Evolutionary conservation across 805 yeast species (phyloP).

Genomic region (Starmerella davenportii): DNA sequence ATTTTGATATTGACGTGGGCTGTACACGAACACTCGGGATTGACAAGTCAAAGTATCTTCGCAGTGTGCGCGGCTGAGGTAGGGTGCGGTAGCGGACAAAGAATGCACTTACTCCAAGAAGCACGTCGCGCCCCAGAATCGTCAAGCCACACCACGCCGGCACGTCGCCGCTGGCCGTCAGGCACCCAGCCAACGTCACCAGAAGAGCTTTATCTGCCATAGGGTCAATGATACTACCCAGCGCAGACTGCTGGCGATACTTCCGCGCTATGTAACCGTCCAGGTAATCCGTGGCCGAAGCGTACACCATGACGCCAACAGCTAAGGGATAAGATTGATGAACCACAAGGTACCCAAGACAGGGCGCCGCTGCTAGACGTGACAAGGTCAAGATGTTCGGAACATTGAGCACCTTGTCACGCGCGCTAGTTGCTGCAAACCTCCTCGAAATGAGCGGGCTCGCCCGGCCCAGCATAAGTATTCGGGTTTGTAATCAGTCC

Average conservation of each 20-base stretch:
- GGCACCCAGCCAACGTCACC: conserved; percentile 65
- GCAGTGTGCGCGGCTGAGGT: conserved; percentile 57
- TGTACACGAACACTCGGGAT: conserved; percentile 70
- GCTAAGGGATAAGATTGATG: conserved; percentile 48
- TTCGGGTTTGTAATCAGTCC: no score
- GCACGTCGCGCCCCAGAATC: conserved; percentile 69
- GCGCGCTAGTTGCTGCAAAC: neutral
- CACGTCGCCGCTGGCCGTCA: conserved; percentile 49
- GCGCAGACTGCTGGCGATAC: conserved; percentile 55
- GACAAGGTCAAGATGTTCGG: conserved; percentile 77
- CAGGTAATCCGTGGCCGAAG: conserved; percentile 76
- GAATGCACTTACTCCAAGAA: conserved; percentile 54
- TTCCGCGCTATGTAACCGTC: conserved; percentile 85
- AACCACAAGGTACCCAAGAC: conserved; percentile 62
- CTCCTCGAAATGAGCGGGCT: neutral
- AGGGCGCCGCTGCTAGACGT: conserved; percentile 65
- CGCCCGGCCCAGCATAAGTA: neutral
- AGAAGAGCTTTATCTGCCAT: conserved; percentile 83
- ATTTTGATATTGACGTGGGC: conserved; percentile 72
- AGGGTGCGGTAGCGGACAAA: conserved; percentile 55
- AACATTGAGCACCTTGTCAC: conserved; percentile 44
- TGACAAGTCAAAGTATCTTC: conserved; percentile 59
- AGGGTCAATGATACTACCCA: conserved; percentile 88
- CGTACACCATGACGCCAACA: conserved; percentile 55
- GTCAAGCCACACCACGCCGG: conserved; percentile 41